These are phyloP conservation scores for Cercospora berteroae DNA, from an alignment of 2,329 filamentous ascomycete genomes.

Conservation along the genomic window DNA sequence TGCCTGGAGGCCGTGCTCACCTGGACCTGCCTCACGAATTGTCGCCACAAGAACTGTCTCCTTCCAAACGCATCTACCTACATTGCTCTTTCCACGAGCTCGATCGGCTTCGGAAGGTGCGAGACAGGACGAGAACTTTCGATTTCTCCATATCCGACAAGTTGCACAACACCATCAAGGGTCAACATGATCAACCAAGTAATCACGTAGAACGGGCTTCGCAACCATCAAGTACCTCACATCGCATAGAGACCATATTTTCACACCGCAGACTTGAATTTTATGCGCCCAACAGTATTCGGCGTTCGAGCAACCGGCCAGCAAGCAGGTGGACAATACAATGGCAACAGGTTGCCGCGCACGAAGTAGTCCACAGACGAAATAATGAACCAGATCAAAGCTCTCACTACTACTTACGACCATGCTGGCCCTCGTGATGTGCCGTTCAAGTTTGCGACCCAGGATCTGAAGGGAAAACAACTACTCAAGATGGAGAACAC, in stretches of 20 bases:
- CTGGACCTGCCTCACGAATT: too few species aligned
- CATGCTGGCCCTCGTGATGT: not conserved
- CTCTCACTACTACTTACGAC: not conserved
- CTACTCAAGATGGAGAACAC: not conserved
- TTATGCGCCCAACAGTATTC: not conserved
- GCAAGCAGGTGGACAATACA: not conserved
- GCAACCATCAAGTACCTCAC: too few species aligned
- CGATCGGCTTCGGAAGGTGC: too few species aligned
- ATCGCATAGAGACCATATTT: too few species aligned
- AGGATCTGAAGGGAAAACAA: not conserved
- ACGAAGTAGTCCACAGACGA: not conserved
- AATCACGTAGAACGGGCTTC: not conserved
- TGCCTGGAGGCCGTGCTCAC: too few species aligned
- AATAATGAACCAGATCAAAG: not conserved
- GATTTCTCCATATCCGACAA: too few species aligned
- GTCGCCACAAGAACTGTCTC: too few species aligned
- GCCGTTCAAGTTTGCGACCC: not conserved
- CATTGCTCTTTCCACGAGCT: too few species aligned
- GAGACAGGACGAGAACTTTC: too few species aligned
- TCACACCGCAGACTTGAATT: too few species aligned
- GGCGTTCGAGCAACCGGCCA: not conserved
- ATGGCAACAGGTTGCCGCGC: not conserved
- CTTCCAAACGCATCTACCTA: too few species aligned
- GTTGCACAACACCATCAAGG: too few species aligned
- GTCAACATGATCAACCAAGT: not conserved